Evolutionary conservation across 116 monocot genomes (phyloP).

Genomic region (Thalassia testudinum): DNA sequence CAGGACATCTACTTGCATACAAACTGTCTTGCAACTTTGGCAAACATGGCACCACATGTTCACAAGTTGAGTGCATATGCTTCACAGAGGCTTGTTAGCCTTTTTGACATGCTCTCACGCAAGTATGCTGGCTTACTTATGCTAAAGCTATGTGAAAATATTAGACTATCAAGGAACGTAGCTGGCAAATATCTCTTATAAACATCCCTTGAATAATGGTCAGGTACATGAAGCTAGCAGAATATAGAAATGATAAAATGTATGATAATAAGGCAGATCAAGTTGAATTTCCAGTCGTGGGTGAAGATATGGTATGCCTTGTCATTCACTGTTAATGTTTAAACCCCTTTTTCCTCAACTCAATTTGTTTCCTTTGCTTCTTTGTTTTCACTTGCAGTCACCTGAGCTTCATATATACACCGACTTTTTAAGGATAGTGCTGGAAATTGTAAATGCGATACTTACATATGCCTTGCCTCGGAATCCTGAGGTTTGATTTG

Average conservation of each 20-base stretch:
- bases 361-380: background rate
- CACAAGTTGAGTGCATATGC: slow-evolving; percentile 90
- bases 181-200: background rate
- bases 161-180: no score
- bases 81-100: slow-evolving; percentile 94
- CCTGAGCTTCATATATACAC: slow-evolving; percentile 94
- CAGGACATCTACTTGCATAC: slow-evolving; percentile 97
- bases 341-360: background rate
- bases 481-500: slow-evolving; percentile 66
- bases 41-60: slow-evolving; percentile 97
- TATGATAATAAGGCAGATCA: slow-evolving; percentile 22
- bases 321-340: background rate
- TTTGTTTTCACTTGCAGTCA: slow-evolving; percentile 39
- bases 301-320: slow-evolving; percentile 68
- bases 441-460: slow-evolving; percentile 93
- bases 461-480: slow-evolving; percentile 79
- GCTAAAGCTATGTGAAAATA: no score
- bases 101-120: slow-evolving; percentile 94
- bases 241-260: slow-evolving; percentile 52
- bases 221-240: slow-evolving; percentile 85
- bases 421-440: slow-evolving; percentile 85
- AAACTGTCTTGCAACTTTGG: slow-evolving; percentile 87
- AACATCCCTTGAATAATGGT: background rate
- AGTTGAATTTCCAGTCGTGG: slow-evolving; percentile 24
- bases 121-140: slow-evolving; percentile 80